Conservation (phyloP, 441 rosid species). For the Viola pubescens region DNA sequence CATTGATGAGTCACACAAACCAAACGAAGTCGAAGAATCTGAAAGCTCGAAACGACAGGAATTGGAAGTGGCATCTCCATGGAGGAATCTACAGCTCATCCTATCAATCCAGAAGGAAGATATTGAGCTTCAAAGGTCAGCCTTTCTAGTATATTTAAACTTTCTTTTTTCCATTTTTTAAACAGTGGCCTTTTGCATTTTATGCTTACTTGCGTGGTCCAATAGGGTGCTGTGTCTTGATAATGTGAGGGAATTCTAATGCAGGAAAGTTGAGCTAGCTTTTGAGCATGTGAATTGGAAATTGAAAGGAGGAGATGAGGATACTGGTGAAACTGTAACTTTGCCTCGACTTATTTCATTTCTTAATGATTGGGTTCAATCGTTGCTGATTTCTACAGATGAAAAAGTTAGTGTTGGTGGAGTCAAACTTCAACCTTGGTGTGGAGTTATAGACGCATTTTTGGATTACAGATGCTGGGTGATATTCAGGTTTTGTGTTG, state of each 20-base stretch:
- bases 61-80: constrained; percentile 36
- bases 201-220: background rate
- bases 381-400: constrained; percentile 42
- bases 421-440: constrained; percentile 2
- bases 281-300: constrained; percentile 37
- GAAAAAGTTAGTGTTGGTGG: constrained; percentile 33
- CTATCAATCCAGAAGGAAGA: constrained; percentile 44
- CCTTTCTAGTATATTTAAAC: background rate
- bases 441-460: constrained; percentile 26
- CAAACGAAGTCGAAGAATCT: constrained; percentile 17
- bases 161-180: background rate
- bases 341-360: constrained; percentile 47
- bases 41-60: constrained; percentile 12
- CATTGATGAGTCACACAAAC: constrained; percentile 11
- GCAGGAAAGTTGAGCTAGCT: constrained; percentile 79
- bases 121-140: constrained; percentile 52
- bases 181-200: background rate
- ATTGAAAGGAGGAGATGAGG: constrained; percentile 22
- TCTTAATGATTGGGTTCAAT: constrained; percentile 75
- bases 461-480: constrained; percentile 82
- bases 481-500: constrained; percentile 65
- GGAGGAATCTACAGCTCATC: constrained; percentile 74
- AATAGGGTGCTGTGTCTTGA: constrained; percentile 8
- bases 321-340: constrained; percentile 47
- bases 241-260: constrained; percentile 3